Evolutionary conservation across 2,329 filamentous ascomycete species (phyloP), one percentile per base, ranked within the genome.

Genomic region (Ceratocystis colombiana): DNA sequence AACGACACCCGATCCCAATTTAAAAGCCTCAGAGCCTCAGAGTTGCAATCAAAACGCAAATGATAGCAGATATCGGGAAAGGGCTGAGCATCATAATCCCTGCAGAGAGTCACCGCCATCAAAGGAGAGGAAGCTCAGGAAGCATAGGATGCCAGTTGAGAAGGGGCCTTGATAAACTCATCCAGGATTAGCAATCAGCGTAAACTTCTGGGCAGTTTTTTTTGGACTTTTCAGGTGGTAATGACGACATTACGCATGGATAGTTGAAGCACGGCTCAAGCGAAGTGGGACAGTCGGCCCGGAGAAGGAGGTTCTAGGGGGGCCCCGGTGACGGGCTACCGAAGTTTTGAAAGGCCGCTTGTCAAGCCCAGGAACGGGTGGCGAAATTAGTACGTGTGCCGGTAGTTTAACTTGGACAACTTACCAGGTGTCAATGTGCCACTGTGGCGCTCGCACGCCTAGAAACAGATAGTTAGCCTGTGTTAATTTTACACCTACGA

Each of bases 21-120:
- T 63, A 67, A 67, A 67, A 67, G 62, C 66, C 66, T 67, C 66
- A 65, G 63, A 67, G 62, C 66, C 66, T 67, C 66, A 65, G 59
- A 44, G 64, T 68, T 53, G 64, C 53, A 66, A 53, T 55, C n/a
- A 37, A 22, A 62, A 64, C 15, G 4, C 37, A 41, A 41, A 4
- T 41, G 37, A 41, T 41, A 41, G 37, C 37, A 41, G 10, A 4
- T 12, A 41, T 4, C 10, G 10, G 37, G 37, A 41, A 8, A 41
- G 10, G 37, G 10, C 61, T 68, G 61, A 61, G 64, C 61, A 64
- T 61, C 53, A 61, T 44, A 30, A 62, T 64, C 61, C 67, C 37
- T 41, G 37, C 37, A 41, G 3, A 12, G 37, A 41, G 37, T 10
- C 37, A 41, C 10, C 37, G 37, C 37, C 37, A 41, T 41, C 0